phyloP scores from a whole-genome alignment of 495 filamentous ascomycete species.

The Lasiosphaeria miniovina region DNA sequence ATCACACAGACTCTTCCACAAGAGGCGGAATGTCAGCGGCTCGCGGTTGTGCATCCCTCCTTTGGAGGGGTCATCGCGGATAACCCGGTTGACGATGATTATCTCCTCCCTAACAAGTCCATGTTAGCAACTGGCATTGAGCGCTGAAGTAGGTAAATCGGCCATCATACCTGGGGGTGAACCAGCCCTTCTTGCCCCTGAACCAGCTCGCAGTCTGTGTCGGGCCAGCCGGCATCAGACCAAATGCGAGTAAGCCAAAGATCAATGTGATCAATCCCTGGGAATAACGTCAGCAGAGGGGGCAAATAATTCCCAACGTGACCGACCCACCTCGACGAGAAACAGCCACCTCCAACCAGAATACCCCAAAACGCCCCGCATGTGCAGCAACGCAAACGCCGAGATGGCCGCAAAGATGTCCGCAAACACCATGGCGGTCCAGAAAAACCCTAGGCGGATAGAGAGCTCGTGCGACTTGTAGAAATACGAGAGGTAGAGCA shows the following conservation, averaged over 20 bases:
- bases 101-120: constrained; percentile 40
- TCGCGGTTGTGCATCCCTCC: constrained; percentile 59
- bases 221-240: constrained; percentile 53
- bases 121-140: constrained; percentile 21
- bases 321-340: constrained; percentile 33
- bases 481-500: constrained; percentile 51
- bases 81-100: constrained; percentile 51
- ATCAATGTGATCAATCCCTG: constrained; percentile 46
- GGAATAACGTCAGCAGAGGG: neutral
- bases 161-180: constrained; percentile 38
- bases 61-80: constrained; percentile 54
- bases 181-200: constrained; percentile 46
- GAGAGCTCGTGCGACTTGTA: constrained; percentile 51
- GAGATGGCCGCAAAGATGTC: constrained; percentile 49
- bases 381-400: constrained; percentile 46
- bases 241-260: constrained; percentile 48
- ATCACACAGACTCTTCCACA: constrained; percentile 59
- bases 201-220: constrained; percentile 50
- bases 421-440: constrained; percentile 49
- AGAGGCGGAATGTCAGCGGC: constrained; percentile 52
- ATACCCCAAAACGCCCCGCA: constrained; percentile 48
- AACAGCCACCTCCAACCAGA: constrained; percentile 63
- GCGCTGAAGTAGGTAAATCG: neutral
- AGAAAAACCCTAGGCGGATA: constrained; percentile 47
- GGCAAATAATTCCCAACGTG: neutral